phyloP scores from a whole-genome alignment of 78 protist species.

The Dictyostelium citrinum region DNA sequence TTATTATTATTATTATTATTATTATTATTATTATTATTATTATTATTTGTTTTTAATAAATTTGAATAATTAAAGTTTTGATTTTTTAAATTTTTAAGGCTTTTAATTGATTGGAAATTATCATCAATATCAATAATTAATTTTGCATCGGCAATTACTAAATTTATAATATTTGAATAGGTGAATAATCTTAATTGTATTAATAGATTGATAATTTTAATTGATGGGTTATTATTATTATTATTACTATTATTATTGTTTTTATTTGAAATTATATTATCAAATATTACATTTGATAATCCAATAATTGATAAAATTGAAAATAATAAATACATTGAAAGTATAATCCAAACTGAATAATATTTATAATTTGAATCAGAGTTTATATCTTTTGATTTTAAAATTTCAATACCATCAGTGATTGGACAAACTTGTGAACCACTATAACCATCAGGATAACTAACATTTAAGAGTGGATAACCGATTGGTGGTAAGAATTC shows the following conservation, averaged over 20 bases:
- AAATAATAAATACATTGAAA: background rate
- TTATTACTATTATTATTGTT: background rate
- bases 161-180: background rate
- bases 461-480: slow-evolving; percentile 19
- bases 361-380: background rate
- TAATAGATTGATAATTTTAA: background rate
- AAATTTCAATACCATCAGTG: slow-evolving; percentile 18
- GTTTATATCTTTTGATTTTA: background rate
- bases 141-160: background rate
- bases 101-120: background rate
- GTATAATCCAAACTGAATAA: background rate
- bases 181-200: background rate
- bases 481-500: slow-evolving; percentile 58
- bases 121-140: background rate
- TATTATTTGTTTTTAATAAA: too few relatives aligned
- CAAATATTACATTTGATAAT: background rate
- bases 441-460: slow-evolving; percentile 41
- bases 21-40: too few relatives aligned
- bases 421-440: slow-evolving; percentile 48
- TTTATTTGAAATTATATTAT: background rate
- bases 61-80: too few relatives aligned
- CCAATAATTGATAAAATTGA: slow-evolving; percentile 4
- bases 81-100: too few relatives aligned
- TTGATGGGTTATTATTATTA: background rate
- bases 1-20: too few relatives aligned